A percentile compares a stretch with the other conserved stretches of the same genome.
These are phyloP conservation scores for Salpingoeca rosetta DNA, from an alignment of 78 protist species.

Conservation along the genomic window DNA sequence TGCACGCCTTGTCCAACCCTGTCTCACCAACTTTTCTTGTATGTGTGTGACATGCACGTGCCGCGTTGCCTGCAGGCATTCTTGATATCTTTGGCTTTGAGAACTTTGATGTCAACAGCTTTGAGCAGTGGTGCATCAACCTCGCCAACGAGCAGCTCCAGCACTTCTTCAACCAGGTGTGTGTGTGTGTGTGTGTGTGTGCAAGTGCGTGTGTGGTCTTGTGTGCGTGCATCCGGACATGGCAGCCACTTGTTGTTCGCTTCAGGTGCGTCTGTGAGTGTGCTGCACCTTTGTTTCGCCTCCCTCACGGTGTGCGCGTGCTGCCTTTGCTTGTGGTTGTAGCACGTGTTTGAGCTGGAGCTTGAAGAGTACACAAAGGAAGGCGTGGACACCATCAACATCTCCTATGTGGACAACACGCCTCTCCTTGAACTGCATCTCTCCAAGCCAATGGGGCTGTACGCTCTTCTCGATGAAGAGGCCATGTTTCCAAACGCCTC, in stretches of 20 bases:
- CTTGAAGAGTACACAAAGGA: slow-evolving; percentile 62
- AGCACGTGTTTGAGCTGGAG: slow-evolving; percentile 50
- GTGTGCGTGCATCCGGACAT: too few relatives aligned
- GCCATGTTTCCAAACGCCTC: slow-evolving; percentile 34
- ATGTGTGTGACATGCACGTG: too few relatives aligned
- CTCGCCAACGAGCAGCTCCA: slow-evolving; percentile 81
- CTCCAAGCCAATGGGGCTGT: neutral
- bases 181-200: too few relatives aligned
- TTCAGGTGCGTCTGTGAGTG: too few relatives aligned
- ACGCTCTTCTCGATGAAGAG: neutral
- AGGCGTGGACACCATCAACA: slow-evolving; percentile 35
- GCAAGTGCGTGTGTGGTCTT: too few relatives aligned
- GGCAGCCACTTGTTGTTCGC: too few relatives aligned
- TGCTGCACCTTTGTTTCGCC: too few relatives aligned
- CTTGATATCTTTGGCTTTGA: slow-evolving; percentile 77
- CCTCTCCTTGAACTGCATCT: neutral
- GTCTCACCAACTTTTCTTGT: too few relatives aligned
- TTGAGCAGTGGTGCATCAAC: slow-evolving; percentile 75
- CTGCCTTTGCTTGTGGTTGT: too few relatives aligned
- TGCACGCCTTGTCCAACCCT: too few relatives aligned
- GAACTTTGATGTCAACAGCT: slow-evolving; percentile 46
- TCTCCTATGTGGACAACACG: neutral
- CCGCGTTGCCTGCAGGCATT: slow-evolving; percentile 30
- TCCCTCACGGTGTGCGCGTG: too few relatives aligned
- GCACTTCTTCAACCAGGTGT: slow-evolving; percentile 47